Evolutionary conservation across 768 basidiomycete species (phyloP).

Genomic region (Naganishia vaughanmartiniae): DNA sequence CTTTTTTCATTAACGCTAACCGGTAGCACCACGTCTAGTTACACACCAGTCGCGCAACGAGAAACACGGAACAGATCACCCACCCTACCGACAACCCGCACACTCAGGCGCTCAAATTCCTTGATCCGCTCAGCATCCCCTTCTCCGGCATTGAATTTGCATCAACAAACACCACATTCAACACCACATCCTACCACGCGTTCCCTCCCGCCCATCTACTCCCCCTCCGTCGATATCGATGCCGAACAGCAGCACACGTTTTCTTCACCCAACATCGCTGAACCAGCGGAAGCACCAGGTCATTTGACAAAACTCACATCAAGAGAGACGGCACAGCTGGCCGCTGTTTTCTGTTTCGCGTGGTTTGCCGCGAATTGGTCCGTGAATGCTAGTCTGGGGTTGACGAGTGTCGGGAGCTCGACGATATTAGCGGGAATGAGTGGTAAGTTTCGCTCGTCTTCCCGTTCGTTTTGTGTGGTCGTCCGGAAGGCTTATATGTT

Average conservation of each 20-base stretch:
- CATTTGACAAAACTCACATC: constrained; percentile 55
- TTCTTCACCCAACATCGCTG: not conserved
- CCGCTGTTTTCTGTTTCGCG: constrained; percentile 74
- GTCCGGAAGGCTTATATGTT: constrained; percentile 12
- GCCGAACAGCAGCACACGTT: not conserved
- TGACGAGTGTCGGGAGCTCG: constrained; percentile 90
- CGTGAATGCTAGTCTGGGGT: constrained; percentile 75
- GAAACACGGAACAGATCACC: constrained; percentile 16
- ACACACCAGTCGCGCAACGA: constrained; percentile 6
- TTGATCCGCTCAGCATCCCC: constrained; percentile 31
- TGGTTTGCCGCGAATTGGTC: constrained; percentile 95
- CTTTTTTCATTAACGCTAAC: not conserved
- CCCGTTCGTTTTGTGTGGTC: not conserved
- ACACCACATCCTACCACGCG: not conserved
- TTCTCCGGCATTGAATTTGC: constrained; percentile 30
- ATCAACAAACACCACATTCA: constrained; percentile 10
- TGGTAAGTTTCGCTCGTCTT: constrained; percentile 58
- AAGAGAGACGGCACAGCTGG: constrained; percentile 72
- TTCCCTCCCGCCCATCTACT: not conserved
- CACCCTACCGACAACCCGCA: not conserved
- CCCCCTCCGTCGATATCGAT: not conserved
- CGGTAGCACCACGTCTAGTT: constrained; percentile 30
- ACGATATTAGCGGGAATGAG: constrained; percentile 86
- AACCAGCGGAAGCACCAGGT: not conserved
- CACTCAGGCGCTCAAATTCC: constrained; percentile 24